Conservation (phyloP, 345 rosid genomes). For the Linum tenue region DNA sequence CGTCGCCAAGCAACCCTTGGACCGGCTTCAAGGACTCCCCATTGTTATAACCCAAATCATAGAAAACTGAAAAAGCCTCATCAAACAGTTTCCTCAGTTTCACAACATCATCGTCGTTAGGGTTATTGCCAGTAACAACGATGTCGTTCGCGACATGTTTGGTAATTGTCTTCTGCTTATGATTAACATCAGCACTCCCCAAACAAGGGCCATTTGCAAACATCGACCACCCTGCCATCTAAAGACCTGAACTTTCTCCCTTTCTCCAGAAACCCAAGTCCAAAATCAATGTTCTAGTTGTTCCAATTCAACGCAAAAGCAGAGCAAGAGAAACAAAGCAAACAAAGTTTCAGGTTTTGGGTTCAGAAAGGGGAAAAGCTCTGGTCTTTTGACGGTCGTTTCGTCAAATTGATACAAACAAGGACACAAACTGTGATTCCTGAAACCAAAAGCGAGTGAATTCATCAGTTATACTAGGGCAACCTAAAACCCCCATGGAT, state of each 20-base stretch:
- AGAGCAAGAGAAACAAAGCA: neutral
- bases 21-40: constrained; percentile 40
- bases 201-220: constrained; percentile 28
- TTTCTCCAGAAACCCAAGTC: neutral
- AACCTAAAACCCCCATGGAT: neutral
- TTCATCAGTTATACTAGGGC: neutral
- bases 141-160: constrained; percentile 12
- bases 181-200: constrained; percentile 18
- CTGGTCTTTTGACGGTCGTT: neutral
- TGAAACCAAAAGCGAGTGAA: neutral
- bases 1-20: constrained; percentile 43
- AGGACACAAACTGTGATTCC: neutral
- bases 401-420: neutral
- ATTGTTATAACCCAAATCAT: constrained; percentile 23
- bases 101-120: constrained; percentile 23
- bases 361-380: neutral
- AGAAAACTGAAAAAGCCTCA: constrained; percentile 38
- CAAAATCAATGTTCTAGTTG: neutral
- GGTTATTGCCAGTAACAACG: constrained; percentile 4
- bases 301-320: constrained; percentile 7
- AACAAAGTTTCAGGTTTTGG: neutral
- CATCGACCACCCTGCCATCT: constrained; percentile 54
- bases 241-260: neutral
- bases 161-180: constrained; percentile 1
- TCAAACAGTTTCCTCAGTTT: constrained; percentile 40